Conservation (phyloP, 2,329 filamentous ascomycete species). For the Calonectria fujianensis region DNA sequence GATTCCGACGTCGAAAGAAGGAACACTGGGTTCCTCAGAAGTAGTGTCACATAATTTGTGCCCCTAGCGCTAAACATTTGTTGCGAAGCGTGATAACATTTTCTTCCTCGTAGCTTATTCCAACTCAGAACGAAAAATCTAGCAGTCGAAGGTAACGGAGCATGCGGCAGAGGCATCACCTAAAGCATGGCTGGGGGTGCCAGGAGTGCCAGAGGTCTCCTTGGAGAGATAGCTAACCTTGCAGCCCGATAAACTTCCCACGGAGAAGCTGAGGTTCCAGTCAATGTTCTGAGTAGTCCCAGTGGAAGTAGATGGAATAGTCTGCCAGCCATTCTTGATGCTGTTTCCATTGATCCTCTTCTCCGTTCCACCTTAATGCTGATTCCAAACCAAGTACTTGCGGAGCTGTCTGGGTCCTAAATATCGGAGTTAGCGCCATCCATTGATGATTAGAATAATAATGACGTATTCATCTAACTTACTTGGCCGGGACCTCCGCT, state of each 20-base stretch:
- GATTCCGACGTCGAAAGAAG: too few relatives aligned
- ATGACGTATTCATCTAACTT: background rate
- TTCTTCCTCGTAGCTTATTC: too few relatives aligned
- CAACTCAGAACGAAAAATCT: too few relatives aligned
- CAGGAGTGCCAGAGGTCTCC: background rate
- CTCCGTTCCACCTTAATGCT: constrained; percentile 6
- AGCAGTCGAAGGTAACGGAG: background rate
- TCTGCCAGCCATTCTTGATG: constrained; percentile 17
- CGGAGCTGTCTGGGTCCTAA: background rate
- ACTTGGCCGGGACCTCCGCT: background rate
- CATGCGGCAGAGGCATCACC: constrained; percentile 6
- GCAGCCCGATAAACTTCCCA: background rate
- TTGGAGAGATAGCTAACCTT: constrained; percentile 3
- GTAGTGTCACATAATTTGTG: too few relatives aligned
- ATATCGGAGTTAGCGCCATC: too few relatives aligned
- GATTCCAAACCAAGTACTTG: background rate
- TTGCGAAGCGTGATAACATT: too few relatives aligned
- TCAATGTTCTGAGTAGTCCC: constrained; percentile 15
- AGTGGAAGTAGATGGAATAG: background rate
- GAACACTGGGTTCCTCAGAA: too few relatives aligned
- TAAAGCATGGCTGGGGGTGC: background rate
- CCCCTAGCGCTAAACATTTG: too few relatives aligned
- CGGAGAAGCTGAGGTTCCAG: background rate
- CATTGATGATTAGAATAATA: background rate
- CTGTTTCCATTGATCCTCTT: constrained; percentile 9